These are phyloP conservation scores for Aspergillus sclerotioniger DNA, from an alignment of 495 filamentous ascomycete genomes.

Conservation along the genomic window DNA sequence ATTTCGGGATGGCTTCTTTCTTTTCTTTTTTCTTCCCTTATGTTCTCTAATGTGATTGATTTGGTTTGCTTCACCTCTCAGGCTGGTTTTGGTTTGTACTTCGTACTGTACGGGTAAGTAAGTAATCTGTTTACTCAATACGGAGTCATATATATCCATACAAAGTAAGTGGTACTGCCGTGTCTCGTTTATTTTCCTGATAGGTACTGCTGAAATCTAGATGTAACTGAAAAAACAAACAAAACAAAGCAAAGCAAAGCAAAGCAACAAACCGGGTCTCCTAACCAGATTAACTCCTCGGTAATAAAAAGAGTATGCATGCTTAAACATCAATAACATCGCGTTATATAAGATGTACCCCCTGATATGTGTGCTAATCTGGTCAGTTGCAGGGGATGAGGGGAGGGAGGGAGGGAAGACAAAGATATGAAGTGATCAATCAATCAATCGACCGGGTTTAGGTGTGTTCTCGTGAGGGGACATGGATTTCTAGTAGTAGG, in stretches of 20 bases:
- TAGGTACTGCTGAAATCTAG: too few relatives aligned
- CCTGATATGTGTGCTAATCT: too few relatives aligned
- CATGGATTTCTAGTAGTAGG: neutral
- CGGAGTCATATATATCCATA: too few relatives aligned
- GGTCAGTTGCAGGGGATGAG: too few relatives aligned
- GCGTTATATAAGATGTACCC: too few relatives aligned
- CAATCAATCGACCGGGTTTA: neutral
- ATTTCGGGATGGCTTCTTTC: slow-evolving; percentile 25
- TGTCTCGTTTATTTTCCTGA: too few relatives aligned
- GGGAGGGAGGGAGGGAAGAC: neutral
- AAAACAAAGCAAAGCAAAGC: neutral
- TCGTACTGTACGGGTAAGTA: too few relatives aligned
- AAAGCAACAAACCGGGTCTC: neutral
- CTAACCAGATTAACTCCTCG: neutral
- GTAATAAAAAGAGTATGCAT: too few relatives aligned
- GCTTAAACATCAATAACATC: too few relatives aligned
- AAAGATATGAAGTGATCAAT: neutral
- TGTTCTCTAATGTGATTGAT: neutral
- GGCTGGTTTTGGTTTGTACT: neutral
- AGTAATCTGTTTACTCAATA: too few relatives aligned
- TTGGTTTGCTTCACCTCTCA: neutral
- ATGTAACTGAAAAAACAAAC: neutral
- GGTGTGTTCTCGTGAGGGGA: too few relatives aligned
- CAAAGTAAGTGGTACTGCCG: too few relatives aligned
- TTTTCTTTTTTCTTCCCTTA: slow-evolving; percentile 15